Evolutionary conservation across 2,329 filamentous ascomycete genomes (phyloP).

Genomic region (Diaporthe ampelina): DNA sequence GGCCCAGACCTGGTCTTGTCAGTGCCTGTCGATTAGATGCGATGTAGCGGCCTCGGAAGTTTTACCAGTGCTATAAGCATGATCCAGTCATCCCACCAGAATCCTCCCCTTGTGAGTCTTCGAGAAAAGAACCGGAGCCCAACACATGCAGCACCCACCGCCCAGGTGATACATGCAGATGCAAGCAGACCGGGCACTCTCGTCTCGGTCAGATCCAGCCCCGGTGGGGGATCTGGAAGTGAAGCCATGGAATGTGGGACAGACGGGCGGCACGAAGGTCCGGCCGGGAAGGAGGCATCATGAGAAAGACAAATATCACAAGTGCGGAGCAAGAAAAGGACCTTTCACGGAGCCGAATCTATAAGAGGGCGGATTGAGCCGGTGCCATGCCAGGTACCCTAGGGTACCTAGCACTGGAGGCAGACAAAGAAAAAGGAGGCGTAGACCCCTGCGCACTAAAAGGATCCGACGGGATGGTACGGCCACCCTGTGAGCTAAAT

Average conservation of each 20-base stretch:
- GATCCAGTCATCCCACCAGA: slow-evolving; percentile 22
- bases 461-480: no score
- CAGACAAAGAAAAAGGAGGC: no score
- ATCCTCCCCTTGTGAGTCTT: neutral
- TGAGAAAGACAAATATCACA: no score
- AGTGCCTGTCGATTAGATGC: neutral
- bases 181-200: neutral
- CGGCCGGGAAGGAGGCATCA: no score
- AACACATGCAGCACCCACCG: neutral
- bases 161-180: neutral
- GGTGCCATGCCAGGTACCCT: no score
- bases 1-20: slow-evolving; percentile 3
- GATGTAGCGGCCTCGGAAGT: neutral
- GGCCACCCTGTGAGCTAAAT: no score
- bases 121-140: neutral
- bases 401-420: no score
- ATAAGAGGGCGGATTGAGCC: no score
- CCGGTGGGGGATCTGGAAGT: neutral
- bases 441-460: no score
- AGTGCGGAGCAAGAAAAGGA: no score
- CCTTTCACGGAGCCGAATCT: no score
- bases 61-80: neutral
- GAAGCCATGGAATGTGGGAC: neutral
- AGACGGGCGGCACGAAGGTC: no score
- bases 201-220: slow-evolving; percentile 2